These are phyloP conservation scores for Pezicula rhizophila DNA, from an alignment of 2,329 filamentous ascomycete genomes.

Conservation along the genomic window DNA sequence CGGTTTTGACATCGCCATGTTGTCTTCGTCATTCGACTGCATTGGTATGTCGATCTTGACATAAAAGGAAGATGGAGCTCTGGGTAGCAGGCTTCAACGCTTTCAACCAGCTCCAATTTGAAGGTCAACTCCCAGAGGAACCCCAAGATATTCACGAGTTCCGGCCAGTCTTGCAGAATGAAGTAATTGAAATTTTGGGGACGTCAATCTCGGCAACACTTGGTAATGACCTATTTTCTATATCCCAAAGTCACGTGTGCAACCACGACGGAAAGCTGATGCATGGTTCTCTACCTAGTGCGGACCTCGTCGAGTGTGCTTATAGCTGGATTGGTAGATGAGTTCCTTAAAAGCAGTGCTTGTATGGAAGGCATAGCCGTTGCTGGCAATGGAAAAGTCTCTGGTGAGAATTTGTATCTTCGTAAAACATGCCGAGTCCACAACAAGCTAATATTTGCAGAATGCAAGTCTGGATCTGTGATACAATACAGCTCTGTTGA, in stretches of 20 bases:
- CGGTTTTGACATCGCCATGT: neutral
- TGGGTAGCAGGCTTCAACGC: constrained; percentile 53
- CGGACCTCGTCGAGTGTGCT: neutral
- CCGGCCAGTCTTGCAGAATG: constrained; percentile 32
- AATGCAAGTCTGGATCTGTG: constrained; percentile 3
- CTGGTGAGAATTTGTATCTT: neutral
- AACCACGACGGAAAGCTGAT: neutral
- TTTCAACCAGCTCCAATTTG: constrained; percentile 47
- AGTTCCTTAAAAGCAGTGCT: neutral
- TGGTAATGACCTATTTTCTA: constrained; percentile 28
- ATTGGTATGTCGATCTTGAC: constrained; percentile 1
- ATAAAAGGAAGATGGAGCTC: constrained; percentile 34
- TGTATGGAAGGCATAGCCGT: neutral
- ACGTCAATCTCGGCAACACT: constrained; percentile 39
- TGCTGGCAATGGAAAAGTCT: constrained; percentile 1
- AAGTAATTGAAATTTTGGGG: constrained; percentile 29
- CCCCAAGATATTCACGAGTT: constrained; percentile 42
- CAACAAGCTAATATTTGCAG: neutral
- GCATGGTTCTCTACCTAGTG: neutral
- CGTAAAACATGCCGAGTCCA: too few species aligned
- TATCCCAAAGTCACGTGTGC: constrained; percentile 9
- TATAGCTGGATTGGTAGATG: neutral
- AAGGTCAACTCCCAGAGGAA: constrained; percentile 23
- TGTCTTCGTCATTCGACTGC: neutral
- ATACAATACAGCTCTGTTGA: constrained; percentile 13